Percentiles rank a stretch among this genome's conserved stretches.
phyloP scores from a whole-genome alignment of 495 filamentous ascomycete species.

The Penicillium riverlandense region DNA sequence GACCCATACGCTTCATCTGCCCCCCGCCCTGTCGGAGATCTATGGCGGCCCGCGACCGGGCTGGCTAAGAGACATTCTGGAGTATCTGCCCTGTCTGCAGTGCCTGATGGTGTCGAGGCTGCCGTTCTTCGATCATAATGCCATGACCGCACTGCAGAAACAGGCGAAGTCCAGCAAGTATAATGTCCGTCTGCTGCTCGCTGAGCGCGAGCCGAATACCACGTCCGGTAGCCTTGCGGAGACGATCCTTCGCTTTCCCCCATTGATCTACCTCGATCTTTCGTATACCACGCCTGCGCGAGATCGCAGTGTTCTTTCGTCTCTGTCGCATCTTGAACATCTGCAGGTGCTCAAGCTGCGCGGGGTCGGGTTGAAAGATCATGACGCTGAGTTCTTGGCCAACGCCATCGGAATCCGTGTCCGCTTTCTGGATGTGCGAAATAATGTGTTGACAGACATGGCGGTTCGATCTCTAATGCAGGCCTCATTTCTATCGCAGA shows the following conservation, averaged over 20 bases:
- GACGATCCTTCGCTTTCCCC: constrained; percentile 45
- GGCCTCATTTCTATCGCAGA: constrained; percentile 35
- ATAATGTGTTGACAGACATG: constrained; percentile 52
- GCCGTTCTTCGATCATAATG: constrained; percentile 58
- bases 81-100: constrained; percentile 53
- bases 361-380: constrained; percentile 48
- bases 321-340: constrained; percentile 33
- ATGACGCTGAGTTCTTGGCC: constrained; percentile 46
- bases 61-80: constrained; percentile 57
- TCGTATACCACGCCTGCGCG: constrained; percentile 51
- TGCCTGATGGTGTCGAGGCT: constrained; percentile 53
- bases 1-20: constrained; percentile 61
- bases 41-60: constrained; percentile 54
- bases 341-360: constrained; percentile 55
- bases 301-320: constrained; percentile 42
- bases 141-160: constrained; percentile 43
- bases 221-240: constrained; percentile 47
- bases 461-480: constrained; percentile 45
- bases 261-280: constrained; percentile 53
- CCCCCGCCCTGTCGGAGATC: constrained; percentile 57
- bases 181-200: constrained; percentile 48
- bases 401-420: constrained; percentile 45
- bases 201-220: constrained; percentile 50
- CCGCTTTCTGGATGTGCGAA: constrained; percentile 51
- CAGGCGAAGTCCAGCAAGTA: constrained; percentile 17